These are phyloP conservation scores for Peterozyma toletana DNA, from an alignment of 805 yeast genomes.

Conservation along the genomic window DNA sequence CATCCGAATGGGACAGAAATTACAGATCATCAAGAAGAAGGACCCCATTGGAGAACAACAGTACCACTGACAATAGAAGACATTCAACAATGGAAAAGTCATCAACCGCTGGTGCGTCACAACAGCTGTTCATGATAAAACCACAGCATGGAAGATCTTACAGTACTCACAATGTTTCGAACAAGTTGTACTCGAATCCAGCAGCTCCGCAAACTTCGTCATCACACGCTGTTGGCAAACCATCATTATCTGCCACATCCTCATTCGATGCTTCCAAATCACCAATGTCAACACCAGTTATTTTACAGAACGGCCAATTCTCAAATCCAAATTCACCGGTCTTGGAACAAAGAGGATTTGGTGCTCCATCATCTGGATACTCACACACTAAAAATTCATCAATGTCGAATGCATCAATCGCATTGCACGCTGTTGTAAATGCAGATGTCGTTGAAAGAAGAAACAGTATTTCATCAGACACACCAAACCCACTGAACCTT, in stretches of 20 bases:
- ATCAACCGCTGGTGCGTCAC: slow-evolving; percentile 20
- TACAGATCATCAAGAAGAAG: slow-evolving; percentile 32
- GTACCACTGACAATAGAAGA: slow-evolving; percentile 22
- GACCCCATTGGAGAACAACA: slow-evolving; percentile 11
- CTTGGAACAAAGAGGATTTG: neutral
- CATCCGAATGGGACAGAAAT: slow-evolving; percentile 81
- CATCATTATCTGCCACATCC: slow-evolving; percentile 22
- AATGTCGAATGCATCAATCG: slow-evolving; percentile 52
- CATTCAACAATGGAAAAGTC: slow-evolving; percentile 33
- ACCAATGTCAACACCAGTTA: neutral
- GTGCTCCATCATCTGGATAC: neutral
- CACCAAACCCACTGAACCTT: slow-evolving; percentile 9
- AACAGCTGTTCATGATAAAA: slow-evolving; percentile 27
- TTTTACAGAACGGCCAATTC: neutral
- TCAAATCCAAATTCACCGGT: neutral
- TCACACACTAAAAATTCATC: neutral
- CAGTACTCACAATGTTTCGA: slow-evolving; percentile 29
- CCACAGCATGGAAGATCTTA: slow-evolving; percentile 24
- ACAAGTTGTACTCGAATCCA: slow-evolving; percentile 40
- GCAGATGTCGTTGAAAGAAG: slow-evolving; percentile 40
- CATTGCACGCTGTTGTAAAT: slow-evolving; percentile 67
- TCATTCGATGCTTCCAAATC: neutral
- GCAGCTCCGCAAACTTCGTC: slow-evolving; percentile 67
- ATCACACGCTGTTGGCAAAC: slow-evolving; percentile 46
- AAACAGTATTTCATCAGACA: slow-evolving; percentile 17